A percentile compares a stretch with the other conserved stretches of the same genome.
Evolutionary conservation across 2,329 filamentous ascomycete genomes (phyloP).

Genomic region (Ophiosphaerella herpotricha): DNA sequence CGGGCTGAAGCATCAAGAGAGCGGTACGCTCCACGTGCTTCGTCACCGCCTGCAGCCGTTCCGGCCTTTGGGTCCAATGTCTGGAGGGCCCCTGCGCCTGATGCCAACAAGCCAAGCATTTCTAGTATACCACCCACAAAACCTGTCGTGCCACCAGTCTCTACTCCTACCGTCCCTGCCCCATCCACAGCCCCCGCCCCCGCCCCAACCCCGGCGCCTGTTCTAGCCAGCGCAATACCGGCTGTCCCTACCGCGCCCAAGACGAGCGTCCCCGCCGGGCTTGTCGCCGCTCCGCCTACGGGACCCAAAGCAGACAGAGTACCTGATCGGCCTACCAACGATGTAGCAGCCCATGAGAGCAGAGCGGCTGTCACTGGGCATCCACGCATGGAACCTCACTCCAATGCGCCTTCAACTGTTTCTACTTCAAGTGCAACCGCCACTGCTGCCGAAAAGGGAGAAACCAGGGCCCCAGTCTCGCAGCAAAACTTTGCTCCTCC

Average conservation of each 20-base stretch:
- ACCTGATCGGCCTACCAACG: slow-evolving; percentile 30
- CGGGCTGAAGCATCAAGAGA: slow-evolving; percentile 53
- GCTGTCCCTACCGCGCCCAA: slow-evolving; percentile 32
- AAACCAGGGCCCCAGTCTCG: slow-evolving; percentile 17
- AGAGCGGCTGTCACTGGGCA: slow-evolving; percentile 20
- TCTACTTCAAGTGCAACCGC: slow-evolving; percentile 10
- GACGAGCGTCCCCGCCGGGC: slow-evolving; percentile 45
- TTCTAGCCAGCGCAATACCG: slow-evolving; percentile 10
- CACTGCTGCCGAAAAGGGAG: slow-evolving; percentile 13
- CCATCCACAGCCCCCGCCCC: slow-evolving; percentile 19
- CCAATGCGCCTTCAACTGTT: slow-evolving; percentile 18
- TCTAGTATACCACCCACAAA: slow-evolving; percentile 34
- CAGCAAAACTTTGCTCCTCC: slow-evolving; percentile 1
- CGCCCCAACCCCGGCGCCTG: slow-evolving; percentile 22
- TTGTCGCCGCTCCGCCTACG: slow-evolving; percentile 43
- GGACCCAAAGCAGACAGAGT: slow-evolving; percentile 47
- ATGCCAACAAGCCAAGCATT: slow-evolving; percentile 41
- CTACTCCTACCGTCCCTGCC: slow-evolving; percentile 26
- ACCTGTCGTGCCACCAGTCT: slow-evolving; percentile 23
- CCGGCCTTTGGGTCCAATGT: slow-evolving; percentile 59
- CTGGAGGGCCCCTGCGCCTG: slow-evolving; percentile 48
- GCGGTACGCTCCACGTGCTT: slow-evolving; percentile 53
- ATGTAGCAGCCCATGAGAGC: slow-evolving; percentile 25
- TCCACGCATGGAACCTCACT: slow-evolving; percentile 28
- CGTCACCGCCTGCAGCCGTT: slow-evolving; percentile 60